These are phyloP conservation scores for Skeletonema potamos DNA, from an alignment of 108 stramenopile genomes.

Conservation along the genomic window DNA sequence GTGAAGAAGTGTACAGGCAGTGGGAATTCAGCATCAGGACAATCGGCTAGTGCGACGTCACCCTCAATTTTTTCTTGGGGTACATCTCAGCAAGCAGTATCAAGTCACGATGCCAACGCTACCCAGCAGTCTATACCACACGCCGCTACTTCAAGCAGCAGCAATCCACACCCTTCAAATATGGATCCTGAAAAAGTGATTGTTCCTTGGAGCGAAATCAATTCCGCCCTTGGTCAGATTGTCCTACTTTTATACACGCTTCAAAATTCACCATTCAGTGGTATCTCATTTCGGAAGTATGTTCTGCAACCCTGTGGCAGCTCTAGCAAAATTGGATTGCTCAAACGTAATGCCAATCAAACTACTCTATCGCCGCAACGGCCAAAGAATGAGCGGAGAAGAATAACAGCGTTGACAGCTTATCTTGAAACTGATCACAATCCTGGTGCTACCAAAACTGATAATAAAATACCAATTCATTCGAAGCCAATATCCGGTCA, in stretches of 20 bases:
- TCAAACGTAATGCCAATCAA: slow-evolving; percentile 27
- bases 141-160: background rate
- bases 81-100: background rate
- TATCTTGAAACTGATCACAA: slow-evolving; percentile 3
- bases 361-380: background rate
- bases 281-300: slow-evolving; percentile 53
- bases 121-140: background rate
- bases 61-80: slow-evolving; percentile 32
- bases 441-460: slow-evolving; percentile 15
- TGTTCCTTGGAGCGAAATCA: slow-evolving; percentile 83
- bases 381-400: slow-evolving; percentile 25
- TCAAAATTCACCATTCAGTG: slow-evolving; percentile 48
- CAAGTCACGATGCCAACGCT: background rate
- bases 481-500: background rate
- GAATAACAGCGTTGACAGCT: slow-evolving; percentile 30
- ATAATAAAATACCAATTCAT: background rate
- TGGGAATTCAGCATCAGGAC: background rate
- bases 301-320: slow-evolving; percentile 68
- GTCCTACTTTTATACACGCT: slow-evolving; percentile 65
- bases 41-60: background rate
- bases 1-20: slow-evolving; percentile 6
- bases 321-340: slow-evolving; percentile 72
- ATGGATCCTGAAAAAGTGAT: slow-evolving; percentile 10
- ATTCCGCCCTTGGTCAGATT: slow-evolving; percentile 77
- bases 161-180: background rate